Percentiles rank a stretch among this genome's conserved stretches.
Evolutionary conservation across 2,329 filamentous ascomycete genomes (phyloP).

Genomic region (Trichoderma polysporum): DNA sequence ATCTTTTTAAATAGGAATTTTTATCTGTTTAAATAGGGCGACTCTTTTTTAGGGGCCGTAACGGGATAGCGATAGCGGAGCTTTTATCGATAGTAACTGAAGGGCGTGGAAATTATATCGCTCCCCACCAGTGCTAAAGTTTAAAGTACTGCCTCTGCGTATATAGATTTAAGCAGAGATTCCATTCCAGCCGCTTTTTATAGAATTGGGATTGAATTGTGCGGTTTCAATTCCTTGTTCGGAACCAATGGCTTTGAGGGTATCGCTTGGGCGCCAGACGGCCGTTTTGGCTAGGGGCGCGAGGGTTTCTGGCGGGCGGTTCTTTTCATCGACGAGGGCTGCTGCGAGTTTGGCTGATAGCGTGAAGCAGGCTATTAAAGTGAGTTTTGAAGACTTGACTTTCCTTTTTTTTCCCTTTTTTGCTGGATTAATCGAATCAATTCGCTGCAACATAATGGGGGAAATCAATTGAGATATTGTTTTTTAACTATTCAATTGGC

Average conservation of each 20-base stretch:
- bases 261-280: conserved; percentile 41
- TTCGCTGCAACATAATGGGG: background rate
- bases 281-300: conserved; percentile 28
- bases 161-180: background rate
- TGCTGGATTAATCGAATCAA: background rate
- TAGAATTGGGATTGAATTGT: background rate
- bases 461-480: background rate
- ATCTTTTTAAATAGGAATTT: too few species aligned
- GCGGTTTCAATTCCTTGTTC: background rate
- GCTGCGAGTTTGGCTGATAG: conserved; percentile 39
- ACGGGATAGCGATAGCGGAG: conserved; percentile 20
- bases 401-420: background rate
- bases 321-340: conserved; percentile 37
- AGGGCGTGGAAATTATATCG: conserved; percentile 12
- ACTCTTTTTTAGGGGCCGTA: background rate
- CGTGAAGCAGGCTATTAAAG: conserved; percentile 37
- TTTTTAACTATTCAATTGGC: background rate
- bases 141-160: background rate
- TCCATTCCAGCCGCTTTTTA: background rate
- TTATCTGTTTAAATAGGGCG: too few species aligned
- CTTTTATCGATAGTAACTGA: conserved; percentile 23
- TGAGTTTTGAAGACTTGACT: conserved; percentile 24
- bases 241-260: conserved; percentile 40
- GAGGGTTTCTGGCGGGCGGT: conserved; percentile 29
- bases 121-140: background rate